Evolutionary conservation across 495 filamentous ascomycete species (phyloP).

Genomic region (Lindgomyces ingoldianus): DNA sequence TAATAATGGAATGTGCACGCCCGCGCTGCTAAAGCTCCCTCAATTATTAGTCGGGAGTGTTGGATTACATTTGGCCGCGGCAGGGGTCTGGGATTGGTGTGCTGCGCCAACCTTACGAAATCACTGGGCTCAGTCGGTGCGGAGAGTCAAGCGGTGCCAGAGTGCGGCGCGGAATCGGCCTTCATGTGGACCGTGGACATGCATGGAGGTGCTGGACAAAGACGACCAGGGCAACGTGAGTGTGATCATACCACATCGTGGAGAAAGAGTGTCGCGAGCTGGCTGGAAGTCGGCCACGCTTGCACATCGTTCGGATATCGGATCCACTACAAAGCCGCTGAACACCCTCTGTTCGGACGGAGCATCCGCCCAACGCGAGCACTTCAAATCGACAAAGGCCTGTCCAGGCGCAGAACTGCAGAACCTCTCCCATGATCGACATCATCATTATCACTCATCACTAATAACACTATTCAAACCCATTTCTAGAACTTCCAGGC

Average conservation of each 20-base stretch:
- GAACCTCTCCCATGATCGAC: not conserved
- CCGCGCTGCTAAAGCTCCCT: slow-evolving; percentile 24
- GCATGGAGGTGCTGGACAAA: not conserved
- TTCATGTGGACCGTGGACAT: slow-evolving; percentile 8
- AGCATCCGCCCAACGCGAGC: not conserved
- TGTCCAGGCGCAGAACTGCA: not conserved
- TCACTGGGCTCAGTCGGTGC: slow-evolving; percentile 20
- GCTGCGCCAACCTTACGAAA: slow-evolving; percentile 37
- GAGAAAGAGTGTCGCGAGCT: not conserved
- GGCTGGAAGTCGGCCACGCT: slow-evolving; percentile 5
- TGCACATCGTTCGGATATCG: slow-evolving; percentile 25
- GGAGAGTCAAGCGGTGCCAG: slow-evolving; percentile 18
- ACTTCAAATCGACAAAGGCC: not conserved
- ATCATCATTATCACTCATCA: slow-evolving; percentile 25
- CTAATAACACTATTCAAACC: slow-evolving; percentile 25
- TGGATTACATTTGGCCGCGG: slow-evolving; percentile 32
- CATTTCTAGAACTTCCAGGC: not conserved
- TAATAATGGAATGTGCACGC: slow-evolving; percentile 22
- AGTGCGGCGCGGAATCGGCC: slow-evolving; percentile 23
- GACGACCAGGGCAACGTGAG: not conserved
- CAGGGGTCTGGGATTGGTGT: slow-evolving; percentile 26
- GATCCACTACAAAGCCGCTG: slow-evolving; percentile 18
- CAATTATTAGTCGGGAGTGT: slow-evolving; percentile 27
- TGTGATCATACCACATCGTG: not conserved
- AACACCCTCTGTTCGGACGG: slow-evolving; percentile 19